Base-by-base conservation (phyloP, 352 stramenopile species). In the Phytophthora citrophthora region DNA sequence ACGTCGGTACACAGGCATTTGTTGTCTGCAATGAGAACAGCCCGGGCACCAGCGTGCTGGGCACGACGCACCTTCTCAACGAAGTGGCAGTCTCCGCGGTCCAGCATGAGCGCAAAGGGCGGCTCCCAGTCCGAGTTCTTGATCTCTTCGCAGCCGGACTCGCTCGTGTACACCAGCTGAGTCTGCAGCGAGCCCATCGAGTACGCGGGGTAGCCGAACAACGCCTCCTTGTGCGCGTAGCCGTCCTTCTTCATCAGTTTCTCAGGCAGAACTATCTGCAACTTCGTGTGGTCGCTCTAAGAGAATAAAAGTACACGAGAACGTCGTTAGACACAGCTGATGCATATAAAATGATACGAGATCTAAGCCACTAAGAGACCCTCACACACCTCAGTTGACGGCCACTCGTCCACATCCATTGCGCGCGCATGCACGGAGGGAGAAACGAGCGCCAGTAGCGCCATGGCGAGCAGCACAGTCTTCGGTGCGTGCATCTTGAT, bases 181-280 rank as follows among this genome's bases (percentile, higher is more conserved):
- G 82, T 88, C 62, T 97, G 86, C 29, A 94, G 81, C 55, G 77
- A 91, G 38, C 84, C 90, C 53, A 91, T 80, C 40, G 89, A 88
- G 77, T 99, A 99, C 39, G 88, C 86, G 5, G 96, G 96, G 59
- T 98, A 96, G 29, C 97, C 97, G 71, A 99, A 99, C 36, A 99
- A 81, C 50, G 96, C 96, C 49, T 99, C 96, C 65, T 97, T 96
- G 79, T 99, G 97, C 57, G 94, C 83, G 70, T 99, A 99, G 41
- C 96, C 97, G 29, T 95, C 83, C 48, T 94, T 91, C 65, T 90
- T 94, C 79, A 94, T 93, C n/a, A 97, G 69, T n/a, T 69, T 84
- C 57, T 90, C 78, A 23, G 91, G 91, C 24, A 97, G 80, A 61
- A 96, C 82, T 41, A 97, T 74, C 73, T 97, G 84, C 58, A 96